Evolutionary conservation across 2,329 filamentous ascomycete genomes (phyloP), one percentile per base, ranked within the genome.

Genomic region (Verticillium isaacii): DNA sequence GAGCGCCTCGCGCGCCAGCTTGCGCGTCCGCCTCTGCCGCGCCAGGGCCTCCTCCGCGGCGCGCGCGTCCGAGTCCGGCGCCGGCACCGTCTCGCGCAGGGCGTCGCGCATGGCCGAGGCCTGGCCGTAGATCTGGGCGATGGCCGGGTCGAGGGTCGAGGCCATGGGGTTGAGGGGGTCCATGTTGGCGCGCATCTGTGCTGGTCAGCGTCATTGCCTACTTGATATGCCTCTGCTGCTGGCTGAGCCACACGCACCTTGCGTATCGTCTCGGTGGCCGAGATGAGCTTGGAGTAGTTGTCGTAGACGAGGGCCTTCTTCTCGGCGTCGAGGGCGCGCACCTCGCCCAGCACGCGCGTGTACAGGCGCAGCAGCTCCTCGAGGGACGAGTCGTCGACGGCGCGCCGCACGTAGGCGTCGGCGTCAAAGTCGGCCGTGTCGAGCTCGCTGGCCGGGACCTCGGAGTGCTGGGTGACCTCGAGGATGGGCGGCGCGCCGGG

Each of bases 221-320:
- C 29, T 29, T 29, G 29, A 1, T 6, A 6, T 29, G 29, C 29
- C 29, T 29, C 29, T 29, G 5, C 5, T 6, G 29, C 29, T 29
- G 29, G 29, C 29, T 29, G 29, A 4, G 29, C 29, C 29, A 6
- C 29, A 65, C 74, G 25, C 68, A 86, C 85, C 78, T 91, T 92
- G 58, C 91, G 85, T 70, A 99, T 99, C 3, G 94, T 98, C 75
- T 97, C 94, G 12, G 96, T 97, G 1, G 95, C 95, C n/a, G 89
- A 86, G 67, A 99, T 97, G 67, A 99, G 78, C 77, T 98, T 98
- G 68, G 90, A 95, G 75, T 98, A 99, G 73, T 99, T 99, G 74
- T 99, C 94, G 74, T 99, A 99, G 5, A 99, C 95, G 64, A 99
- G 78, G 1, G 94, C 93, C 78, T 99, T 99, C 75, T 95, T 90